Evolutionary conservation across 768 basidiomycete genomes (phyloP).

Genomic region (Paxillus involutus): DNA sequence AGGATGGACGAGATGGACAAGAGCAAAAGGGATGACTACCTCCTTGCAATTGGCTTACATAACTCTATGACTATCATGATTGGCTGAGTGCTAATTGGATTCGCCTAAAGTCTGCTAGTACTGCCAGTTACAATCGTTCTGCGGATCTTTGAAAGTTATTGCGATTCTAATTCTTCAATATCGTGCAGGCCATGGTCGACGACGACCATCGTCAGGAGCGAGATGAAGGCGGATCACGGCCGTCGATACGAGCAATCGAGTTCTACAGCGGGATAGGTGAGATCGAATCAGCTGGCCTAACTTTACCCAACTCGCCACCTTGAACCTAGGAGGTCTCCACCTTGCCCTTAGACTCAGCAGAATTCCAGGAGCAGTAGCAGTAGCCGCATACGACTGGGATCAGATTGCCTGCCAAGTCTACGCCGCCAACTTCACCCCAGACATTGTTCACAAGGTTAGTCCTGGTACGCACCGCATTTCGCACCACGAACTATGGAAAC

Average conservation of each 20-base stretch:
- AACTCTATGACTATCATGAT: neutral
- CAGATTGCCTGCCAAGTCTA: constrained; percentile 73
- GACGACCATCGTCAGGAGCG: too few relatives aligned
- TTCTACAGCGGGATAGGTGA: constrained; percentile 83
- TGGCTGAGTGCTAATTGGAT: neutral
- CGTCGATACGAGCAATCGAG: constrained; percentile 40
- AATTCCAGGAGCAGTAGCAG: constrained; percentile 42
- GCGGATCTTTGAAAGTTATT: too few relatives aligned
- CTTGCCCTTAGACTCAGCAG: constrained; percentile 57
- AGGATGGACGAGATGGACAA: neutral
- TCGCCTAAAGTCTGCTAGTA: too few relatives aligned
- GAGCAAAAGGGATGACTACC: neutral
- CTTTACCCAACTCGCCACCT: constrained; percentile 1
- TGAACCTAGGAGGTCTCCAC: constrained; percentile 64
- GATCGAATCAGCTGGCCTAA: neutral
- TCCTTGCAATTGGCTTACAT: constrained; percentile 3
- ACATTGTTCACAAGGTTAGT: constrained; percentile 40
- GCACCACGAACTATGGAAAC: neutral
- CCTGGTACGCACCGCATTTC: neutral
- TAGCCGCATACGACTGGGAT: constrained; percentile 85
- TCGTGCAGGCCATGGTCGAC: neutral
- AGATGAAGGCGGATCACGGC: constrained; percentile 3
- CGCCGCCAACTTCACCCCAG: constrained; percentile 51
- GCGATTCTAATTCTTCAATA: too few relatives aligned
- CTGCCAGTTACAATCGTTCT: too few relatives aligned